These are phyloP conservation scores for Neopestalotiopsis rosae DNA, from an alignment of 2,329 filamentous ascomycete genomes.

Conservation along the genomic window DNA sequence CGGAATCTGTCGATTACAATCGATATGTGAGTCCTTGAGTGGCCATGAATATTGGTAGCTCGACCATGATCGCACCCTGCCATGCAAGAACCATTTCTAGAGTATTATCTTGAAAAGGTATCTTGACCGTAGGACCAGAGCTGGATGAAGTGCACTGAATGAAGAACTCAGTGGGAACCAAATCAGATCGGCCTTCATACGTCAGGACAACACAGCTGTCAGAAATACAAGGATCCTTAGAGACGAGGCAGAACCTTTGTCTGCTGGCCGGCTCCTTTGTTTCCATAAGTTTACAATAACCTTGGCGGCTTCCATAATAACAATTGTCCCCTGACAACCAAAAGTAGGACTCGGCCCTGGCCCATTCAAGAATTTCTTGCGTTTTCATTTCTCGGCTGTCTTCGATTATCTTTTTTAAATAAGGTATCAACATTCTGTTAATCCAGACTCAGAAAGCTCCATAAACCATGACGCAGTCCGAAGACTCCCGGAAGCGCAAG, in stretches of 20 bases:
- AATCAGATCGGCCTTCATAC: background rate
- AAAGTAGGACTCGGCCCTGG: background rate
- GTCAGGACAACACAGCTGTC: background rate
- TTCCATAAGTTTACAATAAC: background rate
- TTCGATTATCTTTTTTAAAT: background rate
- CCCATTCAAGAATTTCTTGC: background rate
- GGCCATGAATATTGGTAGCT: too few relatives aligned
- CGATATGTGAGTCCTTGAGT: too few relatives aligned
- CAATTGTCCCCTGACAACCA: background rate
- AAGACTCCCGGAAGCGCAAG: background rate
- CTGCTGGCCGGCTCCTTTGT: background rate
- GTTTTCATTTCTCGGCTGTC: background rate
- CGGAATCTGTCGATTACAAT: too few relatives aligned
- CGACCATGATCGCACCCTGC: too few relatives aligned
- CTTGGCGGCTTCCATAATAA: background rate
- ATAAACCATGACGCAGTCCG: background rate
- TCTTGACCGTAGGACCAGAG: too few relatives aligned
- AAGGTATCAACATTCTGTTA: background rate
- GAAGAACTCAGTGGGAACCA: background rate
- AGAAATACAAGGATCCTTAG: background rate
- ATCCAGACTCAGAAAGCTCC: too few relatives aligned
- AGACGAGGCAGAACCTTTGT: background rate
- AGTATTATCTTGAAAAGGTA: too few relatives aligned
- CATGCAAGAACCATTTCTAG: too few relatives aligned
- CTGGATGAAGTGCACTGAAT: too few relatives aligned